phyloP scores from a whole-genome alignment of 345 rosid species.

The Angophora floribunda region DNA sequence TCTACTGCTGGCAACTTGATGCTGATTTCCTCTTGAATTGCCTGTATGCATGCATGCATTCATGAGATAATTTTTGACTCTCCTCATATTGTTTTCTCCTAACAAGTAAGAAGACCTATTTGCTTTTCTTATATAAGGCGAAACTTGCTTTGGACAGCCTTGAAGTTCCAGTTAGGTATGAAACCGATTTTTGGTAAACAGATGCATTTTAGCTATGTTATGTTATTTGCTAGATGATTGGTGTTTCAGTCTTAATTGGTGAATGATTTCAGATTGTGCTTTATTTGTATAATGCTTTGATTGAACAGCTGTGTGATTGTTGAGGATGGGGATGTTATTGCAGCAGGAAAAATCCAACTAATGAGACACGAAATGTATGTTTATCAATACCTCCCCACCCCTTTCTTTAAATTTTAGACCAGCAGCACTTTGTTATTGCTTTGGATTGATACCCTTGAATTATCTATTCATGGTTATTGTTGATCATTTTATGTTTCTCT shows the following conservation, averaged over 20 bases:
- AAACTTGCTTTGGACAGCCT: neutral
- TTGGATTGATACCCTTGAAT: no score
- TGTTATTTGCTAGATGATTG: neutral
- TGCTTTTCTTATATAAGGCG: neutral
- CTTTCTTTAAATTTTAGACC: no score
- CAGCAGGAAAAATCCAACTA: no score
- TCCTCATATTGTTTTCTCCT: neutral
- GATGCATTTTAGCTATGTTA: neutral
- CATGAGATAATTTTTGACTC: neutral
- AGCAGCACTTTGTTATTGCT: no score
- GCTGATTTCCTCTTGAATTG: neutral
- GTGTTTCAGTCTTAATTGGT: neutral
- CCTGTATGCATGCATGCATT: neutral
- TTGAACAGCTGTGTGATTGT: no score
- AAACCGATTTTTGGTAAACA: neutral
- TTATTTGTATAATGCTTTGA: no score
- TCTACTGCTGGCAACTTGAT: neutral
- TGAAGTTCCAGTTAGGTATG: neutral
- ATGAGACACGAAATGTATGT: no score
- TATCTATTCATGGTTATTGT: no score
- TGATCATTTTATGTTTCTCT: no score
- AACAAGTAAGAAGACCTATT: neutral
- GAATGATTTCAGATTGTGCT: no score
- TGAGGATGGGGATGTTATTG: no score
- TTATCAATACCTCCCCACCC: rapidly evolving